Evolutionary conservation across 345 rosid genomes (phyloP), one percentile per base, ranked within the genome.

Genomic region (Eucalyptus marginata): DNA sequence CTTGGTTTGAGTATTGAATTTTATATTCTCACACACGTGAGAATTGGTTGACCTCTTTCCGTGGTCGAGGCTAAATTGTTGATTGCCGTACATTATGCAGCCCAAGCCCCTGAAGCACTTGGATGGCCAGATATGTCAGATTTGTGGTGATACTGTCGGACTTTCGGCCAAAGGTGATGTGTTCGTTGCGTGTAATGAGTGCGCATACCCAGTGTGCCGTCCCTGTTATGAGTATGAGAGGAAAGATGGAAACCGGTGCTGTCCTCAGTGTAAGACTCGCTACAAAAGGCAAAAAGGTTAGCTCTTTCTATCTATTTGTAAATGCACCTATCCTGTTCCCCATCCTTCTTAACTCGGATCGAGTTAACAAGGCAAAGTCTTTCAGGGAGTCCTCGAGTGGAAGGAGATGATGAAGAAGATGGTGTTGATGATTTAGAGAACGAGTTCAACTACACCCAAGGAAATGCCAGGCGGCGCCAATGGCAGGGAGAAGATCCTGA

Each of bases 201-300:
- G 99, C 93, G 99, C 95, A 80, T 98, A 97, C 91, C 99, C 99
- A 43, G 99, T 98, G 90, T 98, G 99, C 90, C 95, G 97, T 27
- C 97, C 99, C 92, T 98, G 99, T 89, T 98, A 98, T 31, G 99
- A 98, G 93, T 98, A 98, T 87, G 99, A 98, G 92, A 95, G 99
- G 88, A 98, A 97, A 92, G 99, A 98, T 90, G 99, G 99, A 62
- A 97, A 98, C 88, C 99, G 96, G 93, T 94, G 96, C 88, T 98
- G 99, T 91, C 99, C 99, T 14, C 98, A 98, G 91, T 98, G 99
- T 96, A 98, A 98, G 96, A 98, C 99, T 91, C 95, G 99, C 92
- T 98, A 97, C 92, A 96, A 90, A 90, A 94, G 99, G 89, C 99
- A 95, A 90, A 96, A 95, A 92, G 99, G 99, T 97, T 80, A 54